Base-by-base conservation (phyloP, 192 early-diverging fungal species). In the Coemansia sp. region DNA sequence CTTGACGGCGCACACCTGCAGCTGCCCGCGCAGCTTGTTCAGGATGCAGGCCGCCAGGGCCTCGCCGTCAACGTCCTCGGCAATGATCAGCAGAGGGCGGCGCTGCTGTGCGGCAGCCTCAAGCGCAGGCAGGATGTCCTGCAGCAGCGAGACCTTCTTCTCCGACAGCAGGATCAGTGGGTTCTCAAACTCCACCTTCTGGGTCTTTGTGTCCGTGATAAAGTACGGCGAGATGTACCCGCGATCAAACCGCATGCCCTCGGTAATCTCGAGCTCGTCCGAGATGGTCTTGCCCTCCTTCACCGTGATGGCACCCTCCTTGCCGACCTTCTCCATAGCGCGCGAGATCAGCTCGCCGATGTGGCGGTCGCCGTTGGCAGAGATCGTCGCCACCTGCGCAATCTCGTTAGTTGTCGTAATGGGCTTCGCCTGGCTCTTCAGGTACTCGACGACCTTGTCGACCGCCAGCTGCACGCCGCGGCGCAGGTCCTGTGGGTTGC, bases 271-370 rank as follows among this genome's bases (percentile, higher is more conserved):
- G 39, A 99, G 85, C 85, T 99, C 95, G 76, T 99, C 98, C n/a
- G 93, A 88, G 56, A 98, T 89, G 46, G 98, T 99, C 86, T 98
- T 98, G 70, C 98, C 98, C 82, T 98, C 98, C 87, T 96, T 94
- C 72, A 97, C 93, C 3, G 96, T 99, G 82, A 99, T 99, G 35
- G 98, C 98, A 63, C 98, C 98, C 84, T 99, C 98, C 85, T 99
- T 99, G 62, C 98, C 98, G 62, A 99, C 98, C 88, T 98, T 98
- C 83, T 99, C 96, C 98, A 99, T 99, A 33, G 98, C 98, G 65
- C 93, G 91, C 52, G 98, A 95, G 83, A 99, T 95, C 82, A 98
- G 74, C 55, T 86, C 80, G 60, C 98, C 98, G 34, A 99, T 91
- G 67, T 96, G 92, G 62, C 87, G 88, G 84, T 99, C 98, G 71